phyloP scores from a whole-genome alignment of 495 filamentous ascomycete genomes.

The Neurospora pannonica region DNA sequence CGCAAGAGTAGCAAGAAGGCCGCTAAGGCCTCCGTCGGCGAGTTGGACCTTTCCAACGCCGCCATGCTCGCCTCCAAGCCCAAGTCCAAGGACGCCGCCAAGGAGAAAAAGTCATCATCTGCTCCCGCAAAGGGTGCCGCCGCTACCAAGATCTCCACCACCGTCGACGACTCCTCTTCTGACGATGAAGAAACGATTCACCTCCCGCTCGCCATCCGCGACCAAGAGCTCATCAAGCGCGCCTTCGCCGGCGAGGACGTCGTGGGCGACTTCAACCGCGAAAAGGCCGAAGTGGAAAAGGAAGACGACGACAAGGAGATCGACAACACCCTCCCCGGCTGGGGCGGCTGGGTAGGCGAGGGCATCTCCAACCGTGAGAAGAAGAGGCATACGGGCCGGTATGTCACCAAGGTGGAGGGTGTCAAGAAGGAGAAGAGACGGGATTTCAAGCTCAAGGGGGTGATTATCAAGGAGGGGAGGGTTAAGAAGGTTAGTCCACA shows the following conservation, averaged over 20 bases:
- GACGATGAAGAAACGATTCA: constrained; percentile 51
- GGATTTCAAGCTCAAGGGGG: constrained; percentile 68
- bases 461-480: constrained; percentile 88
- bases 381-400: constrained; percentile 46
- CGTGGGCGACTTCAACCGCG: constrained; percentile 67
- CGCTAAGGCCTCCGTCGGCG: constrained; percentile 17
- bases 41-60: constrained; percentile 32
- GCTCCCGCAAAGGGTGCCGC: not conserved
- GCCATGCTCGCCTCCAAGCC: constrained; percentile 21
- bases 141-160: constrained; percentile 1
- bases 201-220: constrained; percentile 56
- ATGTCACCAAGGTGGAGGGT: constrained; percentile 65
- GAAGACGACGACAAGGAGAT: constrained; percentile 81
- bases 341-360: constrained; percentile 79
- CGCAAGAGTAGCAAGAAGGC: constrained; percentile 13
- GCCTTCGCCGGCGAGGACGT: constrained; percentile 91
- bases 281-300: constrained; percentile 62
- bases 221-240: constrained; percentile 70
- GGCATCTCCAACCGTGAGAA: constrained; percentile 59
- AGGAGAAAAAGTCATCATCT: not conserved
- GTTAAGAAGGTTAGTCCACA: constrained; percentile 66
- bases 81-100: constrained; percentile 11
- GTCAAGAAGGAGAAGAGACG: constrained; percentile 66
- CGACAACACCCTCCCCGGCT: constrained; percentile 81
- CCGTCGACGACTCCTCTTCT: constrained; percentile 23